These are phyloP conservation scores for Mucor saturninus DNA, from an alignment of 371 early-diverging fungal species.

Conservation along the genomic window DNA sequence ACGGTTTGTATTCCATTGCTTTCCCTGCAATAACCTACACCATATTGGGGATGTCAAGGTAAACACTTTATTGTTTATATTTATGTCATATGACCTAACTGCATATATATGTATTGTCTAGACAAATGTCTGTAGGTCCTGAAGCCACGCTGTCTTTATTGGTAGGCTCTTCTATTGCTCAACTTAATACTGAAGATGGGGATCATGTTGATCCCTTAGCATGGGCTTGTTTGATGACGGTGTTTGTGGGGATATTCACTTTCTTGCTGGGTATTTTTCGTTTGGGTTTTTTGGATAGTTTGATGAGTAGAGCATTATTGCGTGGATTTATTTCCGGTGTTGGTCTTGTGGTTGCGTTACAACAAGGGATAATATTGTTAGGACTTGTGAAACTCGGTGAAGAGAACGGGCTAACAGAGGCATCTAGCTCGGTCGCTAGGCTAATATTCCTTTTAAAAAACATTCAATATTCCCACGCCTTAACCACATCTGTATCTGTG, in stretches of 20 bases:
- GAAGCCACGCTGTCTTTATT: conserved; percentile 91
- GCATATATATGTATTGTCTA: conserved; percentile 15
- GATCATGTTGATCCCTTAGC: conserved; percentile 56
- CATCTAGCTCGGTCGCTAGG: conserved; percentile 76
- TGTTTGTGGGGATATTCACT: conserved; percentile 92
- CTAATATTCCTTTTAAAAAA: conserved; percentile 63
- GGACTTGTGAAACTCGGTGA: conserved; percentile 63
- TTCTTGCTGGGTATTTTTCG: conserved; percentile 91
- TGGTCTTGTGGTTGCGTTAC: conserved; percentile 86
- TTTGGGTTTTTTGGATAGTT: conserved; percentile 93
- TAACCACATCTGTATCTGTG: conserved; percentile 73
- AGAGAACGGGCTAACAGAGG: conserved; percentile 60
- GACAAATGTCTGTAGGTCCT: conserved; percentile 92
- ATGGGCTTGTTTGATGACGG: conserved; percentile 73
- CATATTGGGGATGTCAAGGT: conserved; percentile 90
- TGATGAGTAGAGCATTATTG: conserved; percentile 87
- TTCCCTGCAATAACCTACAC: conserved; percentile 87
- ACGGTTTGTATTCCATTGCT: conserved; percentile 87
- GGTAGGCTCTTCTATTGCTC: conserved; percentile 77
- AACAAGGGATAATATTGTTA: conserved; percentile 79
- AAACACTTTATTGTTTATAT: conserved; percentile 2
- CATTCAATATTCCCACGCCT: conserved; percentile 60
- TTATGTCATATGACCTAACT: not conserved
- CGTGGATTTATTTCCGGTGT: conserved; percentile 94
- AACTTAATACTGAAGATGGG: conserved; percentile 44